These are phyloP conservation scores for Pythium grandisporangium DNA, from an alignment of 352 stramenopile genomes.

Conservation along the genomic window DNA sequence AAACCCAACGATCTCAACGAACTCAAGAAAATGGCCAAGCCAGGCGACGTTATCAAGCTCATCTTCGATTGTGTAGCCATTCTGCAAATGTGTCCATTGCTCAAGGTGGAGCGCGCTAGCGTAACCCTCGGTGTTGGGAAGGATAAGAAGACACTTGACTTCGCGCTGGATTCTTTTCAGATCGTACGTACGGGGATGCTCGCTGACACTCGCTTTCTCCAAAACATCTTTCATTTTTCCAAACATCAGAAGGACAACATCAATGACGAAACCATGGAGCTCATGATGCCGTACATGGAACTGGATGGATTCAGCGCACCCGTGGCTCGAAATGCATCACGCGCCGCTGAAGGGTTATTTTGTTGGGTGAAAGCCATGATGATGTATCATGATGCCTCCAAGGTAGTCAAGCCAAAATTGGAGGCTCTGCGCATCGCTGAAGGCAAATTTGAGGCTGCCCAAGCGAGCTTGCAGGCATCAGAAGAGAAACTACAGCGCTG, in stretches of 20 bases:
- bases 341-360: conserved; percentile 86
- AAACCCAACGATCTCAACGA: conserved; percentile 89
- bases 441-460: conserved; percentile 78
- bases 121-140: conserved; percentile 74
- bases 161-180: conserved; percentile 82
- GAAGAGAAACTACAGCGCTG: conserved; percentile 68
- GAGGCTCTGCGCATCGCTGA: conserved; percentile 86
- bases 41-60: conserved; percentile 88
- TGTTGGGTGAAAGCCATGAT: conserved; percentile 88
- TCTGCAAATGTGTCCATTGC: conserved; percentile 78
- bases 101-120: conserved; percentile 49
- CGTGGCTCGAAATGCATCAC: conserved; percentile 83
- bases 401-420: conserved; percentile 91
- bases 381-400: conserved; percentile 88
- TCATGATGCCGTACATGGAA: conserved; percentile 89
- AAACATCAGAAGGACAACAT: conserved; percentile 89
- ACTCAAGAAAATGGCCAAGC: conserved; percentile 88
- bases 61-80: conserved; percentile 90
- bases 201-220: conserved; percentile 78
- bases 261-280: conserved; percentile 90
- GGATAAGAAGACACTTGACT: conserved; percentile 82
- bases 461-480: conserved; percentile 54
- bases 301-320: conserved; percentile 73
- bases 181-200: conserved; percentile 82
- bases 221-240: conserved; percentile 88